Base-by-base conservation (phyloP, 768 basidiomycete species). In the Cystobasidiopsis lactophilus region DNA sequence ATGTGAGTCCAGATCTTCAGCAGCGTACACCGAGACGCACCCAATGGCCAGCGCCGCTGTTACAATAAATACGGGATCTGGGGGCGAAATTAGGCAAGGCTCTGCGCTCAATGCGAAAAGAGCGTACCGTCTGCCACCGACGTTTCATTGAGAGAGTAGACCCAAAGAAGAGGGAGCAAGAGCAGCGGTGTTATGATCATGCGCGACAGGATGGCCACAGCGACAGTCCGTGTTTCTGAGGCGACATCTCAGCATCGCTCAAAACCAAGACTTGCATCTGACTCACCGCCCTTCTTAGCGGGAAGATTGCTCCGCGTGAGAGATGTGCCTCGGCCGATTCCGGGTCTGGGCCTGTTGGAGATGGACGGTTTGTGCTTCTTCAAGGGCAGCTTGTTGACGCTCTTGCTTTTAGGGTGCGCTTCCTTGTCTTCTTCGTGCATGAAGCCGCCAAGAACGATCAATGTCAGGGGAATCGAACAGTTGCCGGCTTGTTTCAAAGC, bases 361-460 rank as follows among this genome's bases (percentile, higher is more conserved):
- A 29, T 51, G 30, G 41, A 27, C 4, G 33, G 30, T 18, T 50
- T 40, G 3, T 33, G 30, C 3, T 26, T 46, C 33, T 41, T 49
- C 27, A 47, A 48, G 37, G 45, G 37, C 21, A 33, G 50, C 13
- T 29, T 52, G 3, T 44, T 69, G 64, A 30, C 26, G 18, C 30
- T 26, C 24, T 14, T 44, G 18, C 30, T 31, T 29, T 43, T 52
- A 27, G 55, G 52, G 5, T 45, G 40, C 11, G 58, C 56, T 13
- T 41, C 50, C 10, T 53, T 41, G 37, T 50, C 52, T 40, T 41
- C 49, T 16, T 54, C 44, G 47, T 19, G 61, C 55, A 38, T 68
- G 65, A 89, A 95, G 14, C 82, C 86, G 11, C 89, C 89, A 40
- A 95, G 77, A 5, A 93, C 85, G 52, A 95, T 73, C 24, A 93